Evolutionary conservation across 352 stramenopile species (phyloP), one percentile per base, ranked within the genome.

Genomic region (Phytophthora ramorum): DNA sequence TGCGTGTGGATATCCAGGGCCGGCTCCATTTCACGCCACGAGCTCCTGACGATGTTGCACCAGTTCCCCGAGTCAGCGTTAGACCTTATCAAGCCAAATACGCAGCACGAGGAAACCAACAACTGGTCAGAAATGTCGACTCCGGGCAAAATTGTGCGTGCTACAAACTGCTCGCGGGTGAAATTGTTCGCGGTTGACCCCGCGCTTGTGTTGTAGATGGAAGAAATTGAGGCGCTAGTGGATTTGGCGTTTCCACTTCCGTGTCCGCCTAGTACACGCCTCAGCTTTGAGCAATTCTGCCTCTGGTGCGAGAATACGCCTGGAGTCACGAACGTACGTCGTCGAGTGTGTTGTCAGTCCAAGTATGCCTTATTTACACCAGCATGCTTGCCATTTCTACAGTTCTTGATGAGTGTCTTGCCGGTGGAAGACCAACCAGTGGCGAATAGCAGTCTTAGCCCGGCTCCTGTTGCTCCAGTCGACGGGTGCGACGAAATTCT

Each of bases 261-360:
- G 2, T 69, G 73, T 5, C 59, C 69, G 8, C 16, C 81, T 3
- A 87, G 75, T 19, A 85, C 71, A 34, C 80, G 82, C 2, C 84
- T 98, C 17, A 95, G 64, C 26, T 97, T 96, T 60, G 86, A 97
- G 8, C 78, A 96, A 50, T 97, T 98, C 62, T 84, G 79, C 47
- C 76, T 83, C 17, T 97, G 89, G 89, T 94, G 91, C 63, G 82
- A 93, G 47, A 77, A 71, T 57, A 95, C 85, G 5, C 88, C 90
- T 1, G 83, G 83, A 7, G 83, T 95, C 58, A 81, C 78, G 0
- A 87, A 92, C 34, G 87, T 95, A 68, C 37, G 76, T 48, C 17
- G 16, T 46, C n/a, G 16, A 13, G n/a, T 22, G 16, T 17, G 16
- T 22, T 45, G 6, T 14, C 6, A 5, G 3, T 19, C 24, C 3